These are phyloP conservation scores for Cinchona pubescens DNA, from an alignment of 257 asterid species.

Conservation along the genomic window DNA sequence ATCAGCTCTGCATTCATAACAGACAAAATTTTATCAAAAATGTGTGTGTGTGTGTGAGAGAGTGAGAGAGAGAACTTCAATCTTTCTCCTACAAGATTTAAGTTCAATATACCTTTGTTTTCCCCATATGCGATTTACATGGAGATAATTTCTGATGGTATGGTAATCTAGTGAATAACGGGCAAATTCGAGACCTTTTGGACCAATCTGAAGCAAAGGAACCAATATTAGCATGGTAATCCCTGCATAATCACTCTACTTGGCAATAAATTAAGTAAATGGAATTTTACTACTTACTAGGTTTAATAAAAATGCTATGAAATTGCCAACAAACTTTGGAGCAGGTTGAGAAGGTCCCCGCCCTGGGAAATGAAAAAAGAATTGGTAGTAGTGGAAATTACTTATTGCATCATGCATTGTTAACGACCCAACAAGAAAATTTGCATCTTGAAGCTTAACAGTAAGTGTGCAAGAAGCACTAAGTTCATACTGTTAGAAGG, in stretches of 20 bases:
- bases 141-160: constrained; percentile 83
- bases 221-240: constrained; percentile 16
- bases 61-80: constrained; percentile 5
- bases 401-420: not conserved
- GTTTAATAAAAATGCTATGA: constrained; percentile 77
- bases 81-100: not conserved
- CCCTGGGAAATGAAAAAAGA: constrained; percentile 39
- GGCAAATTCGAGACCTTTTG: constrained; percentile 95
- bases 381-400: constrained; percentile 16
- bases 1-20: constrained; percentile 69
- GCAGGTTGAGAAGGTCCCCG: constrained; percentile 89
- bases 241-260: constrained; percentile 10
- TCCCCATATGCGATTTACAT: constrained; percentile 88
- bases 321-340: constrained; percentile 73
- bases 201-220: constrained; percentile 64
- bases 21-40: not conserved
- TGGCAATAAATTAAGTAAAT: constrained; percentile 10
- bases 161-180: constrained; percentile 94
- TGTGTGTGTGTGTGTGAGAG: not conserved
- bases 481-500: not conserved
- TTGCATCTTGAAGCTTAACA: not conserved
- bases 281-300: constrained; percentile 49
- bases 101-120: constrained; percentile 54
- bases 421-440: not conserved
- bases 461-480: not conserved